Conservation (phyloP, 2,329 filamentous ascomycete genomes). For the Sporothrix phasma region DNA sequence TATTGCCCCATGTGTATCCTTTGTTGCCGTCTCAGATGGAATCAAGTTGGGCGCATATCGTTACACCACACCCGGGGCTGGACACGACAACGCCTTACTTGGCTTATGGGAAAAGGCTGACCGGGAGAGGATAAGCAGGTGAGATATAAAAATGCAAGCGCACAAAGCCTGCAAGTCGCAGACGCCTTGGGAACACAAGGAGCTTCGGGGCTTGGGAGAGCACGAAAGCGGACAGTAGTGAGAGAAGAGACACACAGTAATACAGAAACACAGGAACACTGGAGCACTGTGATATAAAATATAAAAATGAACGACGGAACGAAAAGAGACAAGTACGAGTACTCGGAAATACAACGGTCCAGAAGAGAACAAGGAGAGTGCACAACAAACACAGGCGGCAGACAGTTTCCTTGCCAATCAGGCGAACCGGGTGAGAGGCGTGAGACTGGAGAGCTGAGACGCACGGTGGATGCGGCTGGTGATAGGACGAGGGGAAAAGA, state of each 20-base stretch:
- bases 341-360: neutral
- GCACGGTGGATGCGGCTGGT: neutral
- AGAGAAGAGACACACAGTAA: neutral
- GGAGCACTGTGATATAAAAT: no score
- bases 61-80: slow-evolving; percentile 1
- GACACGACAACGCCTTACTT: neutral
- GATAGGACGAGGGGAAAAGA: neutral
- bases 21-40: slow-evolving; percentile 4
- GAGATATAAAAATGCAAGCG: neutral
- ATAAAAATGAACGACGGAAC: neutral
- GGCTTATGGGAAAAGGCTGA: neutral
- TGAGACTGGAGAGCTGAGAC: slow-evolving; percentile 2
- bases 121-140: neutral
- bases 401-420: slow-evolving; percentile 1
- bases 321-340: neutral
- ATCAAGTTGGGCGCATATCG: neutral
- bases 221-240: neutral
- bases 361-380: neutral
- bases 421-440: neutral
- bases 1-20: neutral
- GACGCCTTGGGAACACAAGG: neutral
- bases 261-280: no score
- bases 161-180: neutral
- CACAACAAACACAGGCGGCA: neutral
- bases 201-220: neutral